Conservation (phyloP, 2,329 filamentous ascomycete species). For the Neodidymelliopsis sp. region DNA sequence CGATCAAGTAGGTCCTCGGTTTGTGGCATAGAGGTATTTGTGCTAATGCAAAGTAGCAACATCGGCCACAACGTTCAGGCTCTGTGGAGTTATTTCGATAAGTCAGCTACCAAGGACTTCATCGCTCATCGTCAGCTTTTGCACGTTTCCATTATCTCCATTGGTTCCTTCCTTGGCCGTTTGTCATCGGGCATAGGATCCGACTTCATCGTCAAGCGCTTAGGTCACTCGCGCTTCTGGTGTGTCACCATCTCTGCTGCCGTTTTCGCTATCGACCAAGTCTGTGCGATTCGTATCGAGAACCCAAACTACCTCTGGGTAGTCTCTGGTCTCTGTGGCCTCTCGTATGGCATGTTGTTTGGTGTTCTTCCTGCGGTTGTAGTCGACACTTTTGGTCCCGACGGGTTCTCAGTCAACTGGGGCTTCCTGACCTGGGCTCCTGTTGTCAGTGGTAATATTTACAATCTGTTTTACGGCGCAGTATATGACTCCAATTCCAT, state of each 20-base stretch:
- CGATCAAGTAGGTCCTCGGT: constrained; percentile 80
- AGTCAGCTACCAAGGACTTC: constrained; percentile 73
- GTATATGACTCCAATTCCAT: constrained; percentile 84
- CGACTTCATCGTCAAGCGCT: constrained; percentile 83
- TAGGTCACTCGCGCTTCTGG: constrained; percentile 87
- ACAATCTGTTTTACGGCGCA: constrained; percentile 87
- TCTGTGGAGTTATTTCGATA: constrained; percentile 86
- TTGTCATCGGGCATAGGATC: constrained; percentile 79
- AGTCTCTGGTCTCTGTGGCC: constrained; percentile 82
- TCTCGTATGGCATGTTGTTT: constrained; percentile 93
- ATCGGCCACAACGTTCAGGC: constrained; percentile 91
- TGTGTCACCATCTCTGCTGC: constrained; percentile 80
- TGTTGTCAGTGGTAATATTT: constrained; percentile 86
- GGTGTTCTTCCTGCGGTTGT: constrained; percentile 88
- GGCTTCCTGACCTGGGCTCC: constrained; percentile 92
- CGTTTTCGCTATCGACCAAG: constrained; percentile 81
- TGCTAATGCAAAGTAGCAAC: constrained; percentile 68
- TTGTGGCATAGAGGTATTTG: constrained; percentile 42
- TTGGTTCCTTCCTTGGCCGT: constrained; percentile 84
- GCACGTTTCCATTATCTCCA: constrained; percentile 92
- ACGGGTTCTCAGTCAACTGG: constrained; percentile 93
- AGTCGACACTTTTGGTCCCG: constrained; percentile 89
- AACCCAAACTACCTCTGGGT: constrained; percentile 79
- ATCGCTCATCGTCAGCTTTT: constrained; percentile 84
- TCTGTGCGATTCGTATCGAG: constrained; percentile 75